These are phyloP conservation scores for Syzygium syzygioides DNA, from an alignment of 441 rosid genomes.

Conservation along the genomic window DNA sequence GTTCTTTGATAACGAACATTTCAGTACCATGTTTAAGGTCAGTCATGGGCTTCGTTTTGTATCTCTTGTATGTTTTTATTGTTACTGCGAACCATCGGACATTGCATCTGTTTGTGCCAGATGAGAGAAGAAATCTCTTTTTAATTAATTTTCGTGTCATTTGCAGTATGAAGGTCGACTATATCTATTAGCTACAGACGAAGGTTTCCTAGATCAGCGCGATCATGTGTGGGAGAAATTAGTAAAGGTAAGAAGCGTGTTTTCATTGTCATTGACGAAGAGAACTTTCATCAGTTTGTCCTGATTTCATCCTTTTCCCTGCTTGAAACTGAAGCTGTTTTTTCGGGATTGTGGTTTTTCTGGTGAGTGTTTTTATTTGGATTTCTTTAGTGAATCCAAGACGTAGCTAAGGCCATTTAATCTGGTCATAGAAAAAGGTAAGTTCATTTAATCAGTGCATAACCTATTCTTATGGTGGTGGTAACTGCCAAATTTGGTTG, in stretches of 20 bases:
- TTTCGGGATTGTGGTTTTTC: not conserved
- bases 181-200: slow-evolving; percentile 90
- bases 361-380: not conserved
- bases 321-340: not conserved
- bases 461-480: not conserved
- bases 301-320: not conserved
- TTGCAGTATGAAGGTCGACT: slow-evolving; percentile 84
- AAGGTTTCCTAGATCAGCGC: slow-evolving; percentile 73
- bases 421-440: not conserved
- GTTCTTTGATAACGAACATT: slow-evolving; percentile 89
- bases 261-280: not conserved
- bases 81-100: not conserved
- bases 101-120: not conserved
- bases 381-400: not conserved
- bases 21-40: slow-evolving; percentile 96
- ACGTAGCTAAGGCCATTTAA: not conserved
- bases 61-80: not conserved
- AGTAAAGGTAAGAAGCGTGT: slow-evolving; percentile 51
- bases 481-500: not conserved
- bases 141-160: slow-evolving; percentile 1
- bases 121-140: not conserved
- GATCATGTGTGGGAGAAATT: slow-evolving; percentile 95
- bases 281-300: not conserved
- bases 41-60: slow-evolving; percentile 15
- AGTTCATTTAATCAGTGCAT: not conserved